Evolutionary conservation across 345 rosid genomes (phyloP), one percentile per base, ranked within the genome.

Genomic region (Gossypium arboreum): DNA sequence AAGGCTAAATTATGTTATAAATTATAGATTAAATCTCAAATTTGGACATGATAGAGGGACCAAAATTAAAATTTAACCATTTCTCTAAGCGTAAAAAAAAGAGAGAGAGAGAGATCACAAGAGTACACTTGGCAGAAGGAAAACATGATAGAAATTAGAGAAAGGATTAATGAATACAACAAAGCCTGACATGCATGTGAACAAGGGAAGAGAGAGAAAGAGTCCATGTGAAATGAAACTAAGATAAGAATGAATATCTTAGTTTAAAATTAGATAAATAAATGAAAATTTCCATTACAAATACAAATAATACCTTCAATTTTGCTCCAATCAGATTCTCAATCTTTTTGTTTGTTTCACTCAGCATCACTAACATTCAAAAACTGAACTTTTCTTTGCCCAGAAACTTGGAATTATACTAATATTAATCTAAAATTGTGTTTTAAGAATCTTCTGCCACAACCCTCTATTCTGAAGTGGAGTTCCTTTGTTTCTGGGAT

Each of bases 401-500:
- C 58, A 44, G 58, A 9, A 39, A 64, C 72, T 34, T 78, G 66
- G 55, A 58, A 74, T 18, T 59, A 68, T 27, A 51, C 61, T 50
- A 45, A 60, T 25, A 60, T 60, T 55, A 59, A 72, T 72, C 52
- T 60, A 61, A 22, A 59, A 57, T 8, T 9, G 16, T n/a, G 50
- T 34, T 67, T 24, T 3, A 69, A 27, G 24, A 16, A 17, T 80
- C 75, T 39, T 70, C 70, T 68, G 34, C 61, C 67, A 67, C 16
- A 25, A 27, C 47, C 34, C 27, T 17, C 80, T 73, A 78, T 72
- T 83, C 70, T 22, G 91, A 80, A 80, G 84, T 79, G 71, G 90
- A 86, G 20, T 83, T 85, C 63, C 86, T 82, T 60, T 88, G 90
- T 80, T 83, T 88, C 70, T 91, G 92, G 69, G 98, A 85, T 8